These are phyloP conservation scores for Xylaria longipes DNA, from an alignment of 495 filamentous ascomycete species.

Conservation along the genomic window DNA sequence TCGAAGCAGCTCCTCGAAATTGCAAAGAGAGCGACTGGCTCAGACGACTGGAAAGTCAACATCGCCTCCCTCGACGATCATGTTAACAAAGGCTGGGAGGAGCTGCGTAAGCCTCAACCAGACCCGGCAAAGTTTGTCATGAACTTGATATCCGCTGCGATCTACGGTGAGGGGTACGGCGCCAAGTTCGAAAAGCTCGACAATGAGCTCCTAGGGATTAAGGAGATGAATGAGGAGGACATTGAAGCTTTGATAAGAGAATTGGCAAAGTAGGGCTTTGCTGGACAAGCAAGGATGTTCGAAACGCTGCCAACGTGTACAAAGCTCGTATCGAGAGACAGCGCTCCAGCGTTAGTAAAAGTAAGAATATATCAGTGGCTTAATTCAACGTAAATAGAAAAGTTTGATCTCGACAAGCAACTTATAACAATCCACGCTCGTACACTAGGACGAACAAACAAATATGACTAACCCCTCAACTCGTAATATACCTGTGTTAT, in stretches of 20 bases:
- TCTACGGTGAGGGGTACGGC: slow-evolving; percentile 47
- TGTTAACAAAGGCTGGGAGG: slow-evolving; percentile 7
- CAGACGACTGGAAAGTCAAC: slow-evolving; percentile 18
- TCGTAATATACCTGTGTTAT: too few species aligned
- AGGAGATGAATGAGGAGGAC: slow-evolving; percentile 27
- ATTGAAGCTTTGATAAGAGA: slow-evolving; percentile 5
- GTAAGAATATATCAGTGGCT: background rate
- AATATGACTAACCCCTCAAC: too few species aligned
- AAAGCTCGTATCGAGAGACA: background rate
- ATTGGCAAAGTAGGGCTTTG: background rate
- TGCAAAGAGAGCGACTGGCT: slow-evolving; percentile 25
- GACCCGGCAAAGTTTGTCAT: slow-evolving; percentile 28
- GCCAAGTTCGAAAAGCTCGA: slow-evolving; percentile 30
- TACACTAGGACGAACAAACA: too few species aligned
- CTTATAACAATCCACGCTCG: too few species aligned
- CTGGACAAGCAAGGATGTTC: background rate
- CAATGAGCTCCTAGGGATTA: slow-evolving; percentile 33
- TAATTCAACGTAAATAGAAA: background rate
- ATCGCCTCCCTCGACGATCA: slow-evolving; percentile 17
- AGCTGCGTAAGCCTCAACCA: slow-evolving; percentile 34
- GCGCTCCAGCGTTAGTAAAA: background rate
- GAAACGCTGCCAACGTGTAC: background rate
- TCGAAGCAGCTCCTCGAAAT: slow-evolving; percentile 41
- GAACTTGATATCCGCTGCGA: slow-evolving; percentile 35
- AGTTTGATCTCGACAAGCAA: too few species aligned